These are phyloP conservation scores for Bipolaris bicolor DNA, from an alignment of 2,329 filamentous ascomycete species.

Conservation along the genomic window DNA sequence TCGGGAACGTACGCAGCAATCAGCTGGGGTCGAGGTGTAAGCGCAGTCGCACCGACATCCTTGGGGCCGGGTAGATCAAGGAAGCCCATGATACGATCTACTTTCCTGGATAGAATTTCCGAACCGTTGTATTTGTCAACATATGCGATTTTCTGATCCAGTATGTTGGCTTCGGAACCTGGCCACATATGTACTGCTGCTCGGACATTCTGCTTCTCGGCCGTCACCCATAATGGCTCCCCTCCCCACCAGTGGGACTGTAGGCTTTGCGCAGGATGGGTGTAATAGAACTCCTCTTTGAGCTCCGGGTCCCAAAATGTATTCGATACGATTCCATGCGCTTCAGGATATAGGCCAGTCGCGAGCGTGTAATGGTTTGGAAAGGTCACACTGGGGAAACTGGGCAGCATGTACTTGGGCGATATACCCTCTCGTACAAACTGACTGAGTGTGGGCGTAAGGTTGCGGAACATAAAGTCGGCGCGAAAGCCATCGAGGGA, in stretches of 20 bases:
- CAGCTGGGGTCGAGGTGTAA: conserved; percentile 75
- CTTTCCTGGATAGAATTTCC: conserved; percentile 76
- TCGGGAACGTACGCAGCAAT: conserved; percentile 95
- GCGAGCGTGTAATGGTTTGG: conserved; percentile 92
- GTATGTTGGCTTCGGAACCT: conserved; percentile 86
- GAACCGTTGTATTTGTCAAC: conserved; percentile 84
- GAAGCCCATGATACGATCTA: conserved; percentile 77
- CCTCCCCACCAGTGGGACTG: conserved; percentile 93
- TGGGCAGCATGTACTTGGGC: conserved; percentile 89
- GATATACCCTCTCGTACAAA: conserved; percentile 86
- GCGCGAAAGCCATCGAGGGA: conserved; percentile 96
- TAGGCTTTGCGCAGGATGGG: conserved; percentile 74
- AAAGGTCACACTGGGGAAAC: conserved; percentile 95
- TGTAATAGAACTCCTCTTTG: conserved; percentile 85
- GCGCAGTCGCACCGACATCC: conserved; percentile 56
- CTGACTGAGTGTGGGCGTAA: conserved; percentile 81
- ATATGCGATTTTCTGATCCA: conserved; percentile 74
- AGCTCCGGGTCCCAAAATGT: conserved; percentile 87
- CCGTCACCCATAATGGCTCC: conserved; percentile 92
- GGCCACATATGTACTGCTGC: conserved; percentile 98
- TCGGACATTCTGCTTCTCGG: conserved; percentile 78
- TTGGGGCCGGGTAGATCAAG: conserved; percentile 81
- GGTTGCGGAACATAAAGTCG: conserved; percentile 82
- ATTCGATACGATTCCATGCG: conserved; percentile 91
- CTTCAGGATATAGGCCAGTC: conserved; percentile 90